phyloP scores from a whole-genome alignment of 2,329 filamentous ascomycete genomes.

The Pseudogymnoascus verrucosus region DNA sequence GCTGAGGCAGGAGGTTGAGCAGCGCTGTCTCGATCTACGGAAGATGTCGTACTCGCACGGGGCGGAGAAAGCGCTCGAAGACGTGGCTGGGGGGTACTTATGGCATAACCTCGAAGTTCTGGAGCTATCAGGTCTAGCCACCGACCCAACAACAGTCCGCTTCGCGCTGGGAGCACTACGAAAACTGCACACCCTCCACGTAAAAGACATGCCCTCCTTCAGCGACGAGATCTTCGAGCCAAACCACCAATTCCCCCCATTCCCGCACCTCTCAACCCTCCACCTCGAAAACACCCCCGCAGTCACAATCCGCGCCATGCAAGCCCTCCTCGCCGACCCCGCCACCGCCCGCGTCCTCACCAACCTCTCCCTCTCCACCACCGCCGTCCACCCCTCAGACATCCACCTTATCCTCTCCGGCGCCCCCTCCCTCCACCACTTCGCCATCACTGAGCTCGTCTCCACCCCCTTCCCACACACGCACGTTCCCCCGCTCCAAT shows the following conservation, averaged over 20 bases:
- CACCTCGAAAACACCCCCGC: slow-evolving; percentile 63
- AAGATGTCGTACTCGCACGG: slow-evolving; percentile 83
- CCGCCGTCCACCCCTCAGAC: slow-evolving; percentile 51
- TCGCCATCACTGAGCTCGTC: slow-evolving; percentile 50
- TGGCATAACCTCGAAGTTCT: slow-evolving; percentile 68
- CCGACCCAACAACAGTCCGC: slow-evolving; percentile 64
- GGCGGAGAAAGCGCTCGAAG: slow-evolving; percentile 68
- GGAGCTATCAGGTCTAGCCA: slow-evolving; percentile 58
- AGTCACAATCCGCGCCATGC: slow-evolving; percentile 64
- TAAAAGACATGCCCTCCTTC: slow-evolving; percentile 61
- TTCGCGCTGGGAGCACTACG: slow-evolving; percentile 61
- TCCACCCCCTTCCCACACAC: slow-evolving; percentile 47
- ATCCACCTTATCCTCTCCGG: slow-evolving; percentile 35
- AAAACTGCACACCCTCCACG: slow-evolving; percentile 63
- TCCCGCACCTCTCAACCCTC: slow-evolving; percentile 68
- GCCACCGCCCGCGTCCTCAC: slow-evolving; percentile 49
- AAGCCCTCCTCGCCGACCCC: slow-evolving; percentile 57
- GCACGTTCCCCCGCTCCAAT: slow-evolving; percentile 55
- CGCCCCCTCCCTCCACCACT: slow-evolving; percentile 33
- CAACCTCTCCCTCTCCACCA: slow-evolving; percentile 62
- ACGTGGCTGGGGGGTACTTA: slow-evolving; percentile 53
- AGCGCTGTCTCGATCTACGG: slow-evolving; percentile 71
- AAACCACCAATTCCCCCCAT: slow-evolving; percentile 57
- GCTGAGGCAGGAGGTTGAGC: slow-evolving; percentile 76
- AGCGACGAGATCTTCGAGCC: slow-evolving; percentile 68